These are phyloP conservation scores for Priceomyces medius DNA, from an alignment of 805 yeast genomes.

Conservation along the genomic window DNA sequence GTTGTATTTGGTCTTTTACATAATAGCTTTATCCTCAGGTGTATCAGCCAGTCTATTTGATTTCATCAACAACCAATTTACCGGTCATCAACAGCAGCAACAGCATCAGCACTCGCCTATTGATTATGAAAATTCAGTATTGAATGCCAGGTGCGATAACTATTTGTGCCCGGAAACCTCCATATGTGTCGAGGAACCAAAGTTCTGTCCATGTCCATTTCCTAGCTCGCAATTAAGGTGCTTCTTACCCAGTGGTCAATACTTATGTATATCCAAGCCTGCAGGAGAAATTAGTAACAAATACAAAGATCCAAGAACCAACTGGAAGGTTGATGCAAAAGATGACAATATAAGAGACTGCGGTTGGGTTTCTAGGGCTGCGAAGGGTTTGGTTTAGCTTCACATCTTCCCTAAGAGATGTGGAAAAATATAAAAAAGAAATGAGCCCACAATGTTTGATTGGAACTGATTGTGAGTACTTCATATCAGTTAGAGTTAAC, in stretches of 20 bases:
- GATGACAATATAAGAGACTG: conserved; percentile 68
- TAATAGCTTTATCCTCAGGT: not conserved
- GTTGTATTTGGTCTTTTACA: not conserved
- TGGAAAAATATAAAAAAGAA: too few relatives aligned
- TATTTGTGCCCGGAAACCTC: conserved; percentile 84
- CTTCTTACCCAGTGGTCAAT: conserved; percentile 64
- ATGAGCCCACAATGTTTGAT: too few relatives aligned
- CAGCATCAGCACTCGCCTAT: conserved; percentile 29
- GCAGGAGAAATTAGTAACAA: conserved; percentile 38
- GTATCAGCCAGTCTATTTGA: conserved; percentile 32
- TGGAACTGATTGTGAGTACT: too few relatives aligned
- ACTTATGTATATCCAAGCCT: conserved; percentile 83
- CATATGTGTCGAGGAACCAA: conserved; percentile 65
- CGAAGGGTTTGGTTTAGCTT: conserved; percentile 46
- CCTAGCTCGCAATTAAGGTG: conserved; percentile 86
- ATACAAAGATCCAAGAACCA: conserved; percentile 43
- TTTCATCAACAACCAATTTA: conserved; percentile 28
- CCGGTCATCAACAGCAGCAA: conserved; percentile 20
- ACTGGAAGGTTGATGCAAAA: conserved; percentile 48
- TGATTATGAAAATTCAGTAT: conserved; percentile 37
- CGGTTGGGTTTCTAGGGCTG: conserved; percentile 78
- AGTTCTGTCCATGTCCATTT: conserved; percentile 88
- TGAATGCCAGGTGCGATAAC: conserved; percentile 50
- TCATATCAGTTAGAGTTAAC: too few relatives aligned
- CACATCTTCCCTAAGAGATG: too few relatives aligned